Evolutionary conservation across 495 filamentous ascomycete genomes (phyloP), one percentile per base, ranked within the genome.

Genomic region (Talaromyces liani): DNA sequence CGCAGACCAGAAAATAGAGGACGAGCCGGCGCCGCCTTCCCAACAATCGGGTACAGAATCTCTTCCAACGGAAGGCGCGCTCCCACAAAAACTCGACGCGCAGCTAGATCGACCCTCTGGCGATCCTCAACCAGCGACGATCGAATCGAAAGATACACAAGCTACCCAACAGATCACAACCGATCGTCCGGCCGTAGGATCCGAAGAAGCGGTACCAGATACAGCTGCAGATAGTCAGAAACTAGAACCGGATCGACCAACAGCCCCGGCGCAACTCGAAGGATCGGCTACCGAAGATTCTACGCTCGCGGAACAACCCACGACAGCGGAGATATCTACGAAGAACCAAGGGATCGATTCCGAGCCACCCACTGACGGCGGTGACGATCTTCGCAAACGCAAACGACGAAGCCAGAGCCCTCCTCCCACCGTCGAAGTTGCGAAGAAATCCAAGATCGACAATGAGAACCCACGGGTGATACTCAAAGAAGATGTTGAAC

Each of bases 331-430:
- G 63, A 4, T 34, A 24, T 58, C 62, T 58, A 39, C 53, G 5
- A 56, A 56, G 3, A 31, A 25, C 6, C 18, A 54, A 27, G 53
- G 27, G 0, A 27, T 56, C 20, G 56, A 33, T 3, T 34, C 56
- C 54, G 54, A 27, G 16, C 47, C 47, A n/a, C 61, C 61, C 10
- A 31, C 61, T 53, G 61, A 63, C 6, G 49, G 24, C 1, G 60
- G 75, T 33, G 85, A 88, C 54, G 89, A 92, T 65, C 73, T 73
- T 20, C 84, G 83, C 62, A 92, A 90, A 73, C 82, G 91, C 56
- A 93, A 92, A 75, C 85, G 90, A 41, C 81, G 87, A 65, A 92
- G 88, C 57, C 77, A 82, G 60, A 91, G 83, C 64, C 90, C 90
- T 14, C 80, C 84, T 31, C 84, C 84, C 6, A 80, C 84, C 1